A percentile compares a stretch with the other conserved stretches of the same genome.
These are phyloP conservation scores for Phoma sp. DNA, from an alignment of 2,329 filamentous ascomycete genomes.

Conservation along the genomic window DNA sequence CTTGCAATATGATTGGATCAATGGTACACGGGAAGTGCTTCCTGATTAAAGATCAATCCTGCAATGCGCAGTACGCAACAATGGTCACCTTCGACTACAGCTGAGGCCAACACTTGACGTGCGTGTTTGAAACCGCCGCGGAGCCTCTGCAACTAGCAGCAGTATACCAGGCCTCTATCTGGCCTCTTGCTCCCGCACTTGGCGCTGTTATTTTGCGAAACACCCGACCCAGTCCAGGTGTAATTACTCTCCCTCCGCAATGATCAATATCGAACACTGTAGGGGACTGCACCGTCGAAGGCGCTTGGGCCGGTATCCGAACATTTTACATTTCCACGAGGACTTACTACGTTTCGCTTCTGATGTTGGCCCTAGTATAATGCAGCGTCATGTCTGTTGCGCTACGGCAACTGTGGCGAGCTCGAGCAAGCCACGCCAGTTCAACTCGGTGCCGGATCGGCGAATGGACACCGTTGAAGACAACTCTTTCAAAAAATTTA, in stretches of 20 bases:
- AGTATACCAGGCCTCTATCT: background rate
- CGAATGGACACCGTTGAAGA: conserved; percentile 3
- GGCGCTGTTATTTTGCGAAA: background rate
- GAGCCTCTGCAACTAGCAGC: background rate
- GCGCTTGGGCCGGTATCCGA: background rate
- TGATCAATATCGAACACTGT: background rate
- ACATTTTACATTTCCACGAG: background rate
- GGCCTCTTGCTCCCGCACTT: background rate
- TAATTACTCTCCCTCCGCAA: conserved; percentile 2
- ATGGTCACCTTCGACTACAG: background rate
- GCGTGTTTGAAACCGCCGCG: conserved; percentile 6
- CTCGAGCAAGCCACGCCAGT: conserved; percentile 10
- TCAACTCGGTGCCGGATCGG: conserved; percentile 12
- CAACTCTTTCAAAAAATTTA: background rate
- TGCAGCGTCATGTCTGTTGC: conserved; percentile 6
- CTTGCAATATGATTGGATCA: background rate
- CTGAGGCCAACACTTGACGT: conserved; percentile 4
- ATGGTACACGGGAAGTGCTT: background rate
- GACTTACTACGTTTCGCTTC: conserved; percentile 4
- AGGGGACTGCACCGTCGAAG: background rate
- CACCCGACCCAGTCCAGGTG: background rate
- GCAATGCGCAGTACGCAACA: background rate
- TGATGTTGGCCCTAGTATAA: conserved; percentile 2
- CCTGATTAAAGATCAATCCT: background rate
- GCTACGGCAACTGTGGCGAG: conserved; percentile 17